Evolutionary conservation across 345 rosid genomes (phyloP).

Genomic region (Psidium friedrichsthalianum): DNA sequence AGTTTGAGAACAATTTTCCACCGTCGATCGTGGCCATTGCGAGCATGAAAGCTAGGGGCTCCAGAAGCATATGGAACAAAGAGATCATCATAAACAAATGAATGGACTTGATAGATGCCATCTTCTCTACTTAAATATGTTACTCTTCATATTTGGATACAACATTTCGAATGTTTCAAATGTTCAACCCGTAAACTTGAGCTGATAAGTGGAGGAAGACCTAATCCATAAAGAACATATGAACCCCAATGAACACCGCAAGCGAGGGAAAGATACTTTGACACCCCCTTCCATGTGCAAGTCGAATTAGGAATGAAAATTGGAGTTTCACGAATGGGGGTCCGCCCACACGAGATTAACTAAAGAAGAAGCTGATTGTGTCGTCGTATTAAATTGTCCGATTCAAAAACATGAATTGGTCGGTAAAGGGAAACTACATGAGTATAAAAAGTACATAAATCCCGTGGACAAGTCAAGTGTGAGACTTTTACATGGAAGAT

Average conservation of each 20-base stretch:
- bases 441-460: not conserved
- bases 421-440: not conserved
- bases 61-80: not conserved
- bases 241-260: not conserved
- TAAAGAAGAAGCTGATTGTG: not conserved
- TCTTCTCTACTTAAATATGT: not conserved
- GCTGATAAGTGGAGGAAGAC: not conserved
- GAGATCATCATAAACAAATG: not conserved
- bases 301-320: not conserved
- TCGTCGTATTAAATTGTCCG: not conserved
- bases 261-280: not conserved
- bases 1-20: not conserved
- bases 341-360: accelerated
- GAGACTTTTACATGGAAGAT: not conserved
- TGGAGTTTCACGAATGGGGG: not conserved
- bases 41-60: not conserved
- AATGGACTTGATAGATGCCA: not conserved
- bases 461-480: not conserved
- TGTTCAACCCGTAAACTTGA: not conserved
- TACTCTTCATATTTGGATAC: not conserved
- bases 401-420: not conserved
- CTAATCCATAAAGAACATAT: not conserved
- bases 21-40: not conserved
- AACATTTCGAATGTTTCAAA: not conserved
- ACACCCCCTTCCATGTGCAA: not conserved